Base-by-base conservation (phyloP, 2,329 filamentous ascomycete genomes). In the Neofusicoccum ribis region DNA sequence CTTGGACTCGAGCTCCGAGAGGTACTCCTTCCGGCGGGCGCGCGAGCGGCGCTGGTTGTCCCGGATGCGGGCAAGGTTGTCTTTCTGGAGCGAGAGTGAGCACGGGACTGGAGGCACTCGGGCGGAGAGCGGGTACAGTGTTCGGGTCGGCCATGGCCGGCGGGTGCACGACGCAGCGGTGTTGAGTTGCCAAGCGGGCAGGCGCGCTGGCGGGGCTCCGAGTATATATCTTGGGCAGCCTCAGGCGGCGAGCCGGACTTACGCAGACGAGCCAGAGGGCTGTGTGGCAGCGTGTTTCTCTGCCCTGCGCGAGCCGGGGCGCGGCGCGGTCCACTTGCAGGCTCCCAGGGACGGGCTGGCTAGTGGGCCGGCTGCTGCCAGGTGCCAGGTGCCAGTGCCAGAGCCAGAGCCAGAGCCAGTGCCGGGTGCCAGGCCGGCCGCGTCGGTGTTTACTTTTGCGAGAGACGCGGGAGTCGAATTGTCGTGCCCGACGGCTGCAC, bases 21-120 rank as follows among this genome's bases (percentile, higher is more conserved):
- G 79, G 72, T 93, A 92, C 72, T 91, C 89, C 79, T 90, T 91
- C 68, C 88, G 84, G 41, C 90, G 85, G 51, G 89, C 89, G 62
- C 91, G 87, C n/a, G 88, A 91, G 67, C 90, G 87, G 64, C 90
- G 84, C 74, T 93, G 91, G 71, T 93, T 93, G 71, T 93, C 89
- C 68, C 90, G 85, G 69, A 92, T 89, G 65, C 90, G 88, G 52
- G 85, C 84, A 39, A 82, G 77, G 61, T 81, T 81, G 62, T 78
- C 75, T 41, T 64, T 70, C 63, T 73, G 31, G 0, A 3, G 5
- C 4, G 4, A 5, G 56, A 4, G 17, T 60, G n/a, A 60, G 56
- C 17, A 34, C 5, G 2, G 27, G 31, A 9, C 8, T 47, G 34
- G 9, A 37, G 14, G 23, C 1, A 5, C 7, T 4, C 14, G 17